Base-by-base conservation (phyloP, 768 basidiomycete species). In the Symmetrospora coprosmae region DNA sequence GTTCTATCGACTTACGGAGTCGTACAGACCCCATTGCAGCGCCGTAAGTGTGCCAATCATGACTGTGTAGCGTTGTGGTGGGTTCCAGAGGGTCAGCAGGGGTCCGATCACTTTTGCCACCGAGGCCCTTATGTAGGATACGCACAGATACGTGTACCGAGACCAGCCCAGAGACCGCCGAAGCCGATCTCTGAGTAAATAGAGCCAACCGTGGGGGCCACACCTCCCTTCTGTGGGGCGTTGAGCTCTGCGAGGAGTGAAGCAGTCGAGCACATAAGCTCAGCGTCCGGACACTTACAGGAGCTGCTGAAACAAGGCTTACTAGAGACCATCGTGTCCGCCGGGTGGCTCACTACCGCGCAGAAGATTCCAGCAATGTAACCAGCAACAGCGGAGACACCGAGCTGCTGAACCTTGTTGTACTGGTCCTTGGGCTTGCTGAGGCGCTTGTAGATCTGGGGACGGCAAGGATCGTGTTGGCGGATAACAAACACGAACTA, bases 131-230 rank as follows among this genome's bases (percentile, higher is more conserved):
- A 17, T 9, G 25, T 9, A 11, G 16, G 43, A 11, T 9, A 46
- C 9, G 87, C 87, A 72, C 87, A 66, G 60, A 89, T 84, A 77
- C 86, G 78, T 27, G 86, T 86, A 52, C 85, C 84, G 67, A 90
- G 82, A 76, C 87, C 87, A 34, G 58, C 65, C 68, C 68, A 69
- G 49, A 69, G 68, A 34, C 68, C 68, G n/a, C 43, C 51, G 66
- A 69, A 69, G 23, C 68, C 68, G 55, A 69, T 67, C 39, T 69
- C 52, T 14, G 38, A 27, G 68, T 67, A 67, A 58, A 67, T 67
- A 17, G 45, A 40, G 30, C 66, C 68, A 21, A 67, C 65, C 4
- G 68, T 49, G 17, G 68, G 68, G 59, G 65, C 65, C 56, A 59
- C 49, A 25, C 64, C 68, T 2, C 53, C 55, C 60, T 63, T 65